phyloP scores from a whole-genome alignment of 31 red algal genomes.

The Odonthalia washingtoniensis region DNA sequence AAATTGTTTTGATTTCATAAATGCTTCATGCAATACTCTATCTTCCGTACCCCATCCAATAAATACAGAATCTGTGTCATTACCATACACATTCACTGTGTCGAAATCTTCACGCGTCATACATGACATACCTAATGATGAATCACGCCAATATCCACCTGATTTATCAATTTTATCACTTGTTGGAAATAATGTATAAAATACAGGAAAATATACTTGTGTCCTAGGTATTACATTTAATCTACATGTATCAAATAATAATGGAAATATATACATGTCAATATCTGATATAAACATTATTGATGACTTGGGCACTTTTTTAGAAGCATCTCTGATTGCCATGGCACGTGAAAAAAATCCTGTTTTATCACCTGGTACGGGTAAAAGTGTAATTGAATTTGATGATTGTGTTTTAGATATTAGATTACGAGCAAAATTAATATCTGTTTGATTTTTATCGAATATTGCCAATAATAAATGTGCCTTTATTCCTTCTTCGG shows the following conservation, averaged over 20 bases:
- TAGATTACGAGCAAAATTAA: background rate
- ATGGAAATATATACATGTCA: slow-evolving; percentile 70
- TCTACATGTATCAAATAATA: slow-evolving; percentile 65
- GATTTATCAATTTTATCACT: slow-evolving; percentile 36
- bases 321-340: slow-evolving; percentile 58
- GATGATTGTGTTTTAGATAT: background rate
- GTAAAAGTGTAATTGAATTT: slow-evolving; percentile 8
- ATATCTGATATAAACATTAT: slow-evolving; percentile 70
- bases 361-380: slow-evolving; percentile 32
- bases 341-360: slow-evolving; percentile 65
- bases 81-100: slow-evolving; percentile 42
- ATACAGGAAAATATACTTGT: slow-evolving; percentile 83
- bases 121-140: slow-evolving; percentile 72
- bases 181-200: slow-evolving; percentile 70
- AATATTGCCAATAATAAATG: slow-evolving; percentile 54
- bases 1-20: slow-evolving; percentile 37
- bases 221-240: slow-evolving; percentile 63
- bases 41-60: slow-evolving; percentile 76
- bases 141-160: slow-evolving; percentile 54
- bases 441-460: slow-evolving; percentile 33
- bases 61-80: slow-evolving; percentile 39
- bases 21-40: slow-evolving; percentile 36
- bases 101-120: slow-evolving; percentile 75
- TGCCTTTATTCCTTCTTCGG: background rate
- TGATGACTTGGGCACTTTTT: slow-evolving; percentile 40